These are phyloP conservation scores for Lantana camara DNA, from an alignment of 257 asterid species.

Conservation along the genomic window DNA sequence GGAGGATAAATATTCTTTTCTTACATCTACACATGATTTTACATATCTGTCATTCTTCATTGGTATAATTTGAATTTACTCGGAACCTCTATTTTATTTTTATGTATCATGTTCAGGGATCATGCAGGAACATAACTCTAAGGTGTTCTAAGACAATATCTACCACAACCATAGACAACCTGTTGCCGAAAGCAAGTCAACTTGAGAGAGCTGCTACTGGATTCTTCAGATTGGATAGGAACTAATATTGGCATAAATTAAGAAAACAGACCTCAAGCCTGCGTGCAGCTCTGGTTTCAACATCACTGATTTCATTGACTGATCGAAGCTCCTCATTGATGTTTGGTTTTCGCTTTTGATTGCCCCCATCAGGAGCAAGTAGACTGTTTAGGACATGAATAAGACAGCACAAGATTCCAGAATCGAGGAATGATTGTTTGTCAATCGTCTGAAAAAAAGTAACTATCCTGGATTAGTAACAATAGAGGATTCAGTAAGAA, in stretches of 20 bases:
- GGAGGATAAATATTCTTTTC: not conserved
- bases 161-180: constrained; percentile 6
- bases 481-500: constrained; percentile 19
- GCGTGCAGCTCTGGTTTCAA: constrained; percentile 58
- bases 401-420: constrained; percentile 96
- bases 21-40: not conserved
- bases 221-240: constrained; percentile 5
- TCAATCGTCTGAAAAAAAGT: constrained; percentile 75
- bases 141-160: constrained; percentile 11
- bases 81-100: not conserved
- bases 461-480: constrained; percentile 31
- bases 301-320: constrained; percentile 37
- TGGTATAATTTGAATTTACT: not conserved
- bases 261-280: constrained; percentile 70
- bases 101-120: not conserved
- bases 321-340: constrained; percentile 34
- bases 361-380: constrained; percentile 67
- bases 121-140: not conserved
- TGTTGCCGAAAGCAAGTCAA: constrained; percentile 4
- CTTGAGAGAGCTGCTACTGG: not conserved
- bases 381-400: constrained; percentile 83
- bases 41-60: constrained; percentile 5
- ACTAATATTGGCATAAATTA: not conserved
- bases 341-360: constrained; percentile 37
- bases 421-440: constrained; percentile 93